Evolutionary conservation across 805 yeast genomes (phyloP).

Genomic region (Metschnikowia chrysomelidarum): DNA sequence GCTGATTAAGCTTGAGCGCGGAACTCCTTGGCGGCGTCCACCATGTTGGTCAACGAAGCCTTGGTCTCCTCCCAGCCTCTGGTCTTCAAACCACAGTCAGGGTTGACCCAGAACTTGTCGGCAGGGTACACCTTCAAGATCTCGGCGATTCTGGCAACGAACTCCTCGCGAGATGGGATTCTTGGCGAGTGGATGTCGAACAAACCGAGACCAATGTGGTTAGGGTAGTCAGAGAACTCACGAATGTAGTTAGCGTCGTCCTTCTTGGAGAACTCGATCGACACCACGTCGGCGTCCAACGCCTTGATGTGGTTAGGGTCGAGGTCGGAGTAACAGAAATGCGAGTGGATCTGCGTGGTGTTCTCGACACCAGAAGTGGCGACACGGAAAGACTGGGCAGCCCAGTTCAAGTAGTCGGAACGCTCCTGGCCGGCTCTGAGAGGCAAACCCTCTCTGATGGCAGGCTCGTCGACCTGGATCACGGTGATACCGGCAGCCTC

Average conservation of each 20-base stretch:
- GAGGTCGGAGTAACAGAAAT: conserved; percentile 99
- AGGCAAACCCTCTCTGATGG: conserved; percentile 99
- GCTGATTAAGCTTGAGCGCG: no score
- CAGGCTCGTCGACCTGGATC: conserved; percentile 99
- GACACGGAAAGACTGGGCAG: conserved; percentile 99
- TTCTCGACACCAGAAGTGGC: conserved; percentile 97
- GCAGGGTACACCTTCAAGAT: conserved; percentile 97
- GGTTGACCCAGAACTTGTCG: conserved; percentile 99
- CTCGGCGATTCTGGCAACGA: conserved; percentile 88
- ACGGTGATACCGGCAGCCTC: conserved; percentile 98
- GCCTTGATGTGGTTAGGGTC: conserved; percentile 99
- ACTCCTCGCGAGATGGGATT: conserved; percentile 97
- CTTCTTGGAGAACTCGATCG: conserved; percentile 99
- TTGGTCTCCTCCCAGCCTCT: conserved; percentile 99
- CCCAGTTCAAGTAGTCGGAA: conserved; percentile 95
- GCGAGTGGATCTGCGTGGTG: conserved; percentile 97
- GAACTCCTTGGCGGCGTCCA: conserved; percentile 97
- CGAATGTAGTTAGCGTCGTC: conserved; percentile 97
- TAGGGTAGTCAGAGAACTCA: conserved; percentile 97
- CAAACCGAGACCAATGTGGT: conserved; percentile 99
- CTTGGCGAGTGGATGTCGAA: conserved; percentile 99
- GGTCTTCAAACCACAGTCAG: conserved; percentile 99
- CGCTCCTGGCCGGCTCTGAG: conserved; percentile 97
- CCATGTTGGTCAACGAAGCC: conserved; percentile 96
- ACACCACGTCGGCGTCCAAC: conserved; percentile 98